Conservation (phyloP, 2,329 filamentous ascomycete species). For the Amphichorda felina region DNA sequence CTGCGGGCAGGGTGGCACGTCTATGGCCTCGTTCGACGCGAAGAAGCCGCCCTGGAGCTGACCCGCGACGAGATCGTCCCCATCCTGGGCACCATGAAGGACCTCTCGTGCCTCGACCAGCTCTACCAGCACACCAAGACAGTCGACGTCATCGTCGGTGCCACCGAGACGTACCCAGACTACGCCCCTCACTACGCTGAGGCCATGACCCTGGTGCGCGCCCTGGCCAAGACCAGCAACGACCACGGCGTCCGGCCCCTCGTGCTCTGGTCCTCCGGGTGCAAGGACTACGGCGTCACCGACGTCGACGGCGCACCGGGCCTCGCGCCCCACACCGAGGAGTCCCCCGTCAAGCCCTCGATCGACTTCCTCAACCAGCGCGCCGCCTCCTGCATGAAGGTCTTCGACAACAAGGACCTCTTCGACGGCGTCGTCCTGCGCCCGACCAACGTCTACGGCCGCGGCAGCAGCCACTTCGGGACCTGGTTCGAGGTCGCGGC, state of each 20-base stretch:
- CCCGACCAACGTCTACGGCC: constrained; percentile 34
- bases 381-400: constrained; percentile 16
- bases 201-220: constrained; percentile 18
- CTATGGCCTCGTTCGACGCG: constrained; percentile 29
- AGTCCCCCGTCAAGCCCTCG: constrained; percentile 21
- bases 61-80: constrained; percentile 24
- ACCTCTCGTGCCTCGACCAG: constrained; percentile 14
- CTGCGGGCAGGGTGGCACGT: constrained; percentile 29
- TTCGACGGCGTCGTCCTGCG: constrained; percentile 31
- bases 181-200: constrained; percentile 27
- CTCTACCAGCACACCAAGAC: constrained; percentile 13
- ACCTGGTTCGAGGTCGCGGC: constrained; percentile 22
- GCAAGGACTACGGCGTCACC: constrained; percentile 34
- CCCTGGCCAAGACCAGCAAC: constrained; percentile 19
- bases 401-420: constrained; percentile 22
- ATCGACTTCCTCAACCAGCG: constrained; percentile 15
- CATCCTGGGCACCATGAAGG: constrained; percentile 22
- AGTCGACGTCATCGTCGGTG: constrained; percentile 29
- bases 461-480: constrained; percentile 31
- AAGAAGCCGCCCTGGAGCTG: constrained; percentile 15
- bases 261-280: constrained; percentile 33
- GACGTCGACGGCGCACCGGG: constrained; percentile 18
- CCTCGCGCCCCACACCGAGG: constrained; percentile 29
- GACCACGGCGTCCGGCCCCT: constrained; percentile 21
- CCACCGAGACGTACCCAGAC: constrained; percentile 24